Base-by-base conservation (phyloP, 768 basidiomycete genomes). In the Butyriboletus loyo region DNA sequence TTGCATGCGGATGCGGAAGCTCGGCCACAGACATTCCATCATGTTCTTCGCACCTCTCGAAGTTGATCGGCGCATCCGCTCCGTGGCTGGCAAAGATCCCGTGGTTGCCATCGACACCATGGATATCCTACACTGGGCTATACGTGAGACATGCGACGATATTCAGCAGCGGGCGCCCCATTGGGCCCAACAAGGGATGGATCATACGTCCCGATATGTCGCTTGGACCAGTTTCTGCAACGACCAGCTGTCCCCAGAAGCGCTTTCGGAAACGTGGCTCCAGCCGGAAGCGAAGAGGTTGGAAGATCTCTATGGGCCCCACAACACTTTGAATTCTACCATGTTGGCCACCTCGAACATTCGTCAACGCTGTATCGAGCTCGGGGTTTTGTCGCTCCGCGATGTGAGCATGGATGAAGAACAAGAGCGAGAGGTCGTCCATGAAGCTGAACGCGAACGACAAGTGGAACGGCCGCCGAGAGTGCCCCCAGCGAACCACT, bases 1-100 rank as follows among this genome's bases (percentile, higher is more conserved):
- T 5, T 81, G 80, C 46, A 81, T 81, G 80, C 69, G 80, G 11
- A 79, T 81, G 79, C 71, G 80, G 14, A 72, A 73, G 56, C 70
- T 81, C 0, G 80, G 80, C 13, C 60, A 66, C 13, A 75, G 73
- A 0, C 80, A 81, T 51, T 75, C 79, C 4, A 59, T 79, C 24
- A 64, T 76, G 52, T 80, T 81, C 55, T 76, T 77, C 39, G 78
- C 77, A 2, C 73, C 79, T 19, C 62, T 62, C 62, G 80, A 80
- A 39, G 66, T 79, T 7, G 73, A 75, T 49, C 58, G 57, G 43
- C 53, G 54, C 1, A 79, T 81, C 40, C 72, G 74, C 35, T 49
- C 49, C 5, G 52, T 66, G 19, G 53, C 52, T 14, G 45, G 37
- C 7, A 67, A 65, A 0, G 28, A 5, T 5, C n/a, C 32, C 4